phyloP scores from a whole-genome alignment of 2,329 filamentous ascomycete genomes.

The Coniochaeta ligniaria region DNA sequence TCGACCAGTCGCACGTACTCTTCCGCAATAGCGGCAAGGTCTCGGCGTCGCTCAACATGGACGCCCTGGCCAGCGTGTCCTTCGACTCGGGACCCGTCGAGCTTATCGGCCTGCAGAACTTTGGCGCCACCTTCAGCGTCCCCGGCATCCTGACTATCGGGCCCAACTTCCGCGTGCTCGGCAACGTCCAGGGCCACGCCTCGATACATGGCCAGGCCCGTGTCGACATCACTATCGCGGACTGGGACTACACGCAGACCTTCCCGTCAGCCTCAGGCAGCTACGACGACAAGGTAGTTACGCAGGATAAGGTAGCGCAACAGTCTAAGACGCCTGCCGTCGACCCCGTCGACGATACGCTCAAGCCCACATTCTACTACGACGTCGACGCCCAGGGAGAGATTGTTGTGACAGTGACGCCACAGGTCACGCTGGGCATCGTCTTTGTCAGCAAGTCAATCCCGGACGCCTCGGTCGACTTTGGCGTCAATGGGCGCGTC shows the following conservation, averaged over 20 bases:
- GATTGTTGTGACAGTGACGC: too few relatives aligned
- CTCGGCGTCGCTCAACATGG: too few relatives aligned
- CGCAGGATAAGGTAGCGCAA: too few relatives aligned
- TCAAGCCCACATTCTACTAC: not conserved
- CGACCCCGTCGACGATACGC: too few relatives aligned
- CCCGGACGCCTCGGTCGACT: not conserved
- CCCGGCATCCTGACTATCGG: conserved; percentile 13
- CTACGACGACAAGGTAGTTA: too few relatives aligned
- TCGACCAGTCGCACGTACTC: too few relatives aligned
- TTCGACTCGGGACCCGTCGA: conserved; percentile 3
- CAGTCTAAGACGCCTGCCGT: too few relatives aligned
- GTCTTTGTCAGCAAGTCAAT: not conserved
- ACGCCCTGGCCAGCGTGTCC: too few relatives aligned
- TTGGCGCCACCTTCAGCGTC: conserved; percentile 9
- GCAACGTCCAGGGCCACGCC: not conserved
- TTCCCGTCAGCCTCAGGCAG: too few relatives aligned
- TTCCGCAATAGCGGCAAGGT: too few relatives aligned
- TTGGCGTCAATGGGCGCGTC: not conserved
- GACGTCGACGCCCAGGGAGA: not conserved
- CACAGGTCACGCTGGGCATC: not conserved
- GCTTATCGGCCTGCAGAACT: conserved; percentile 4
- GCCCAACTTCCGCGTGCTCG: conserved; percentile 6
- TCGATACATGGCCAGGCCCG: not conserved
- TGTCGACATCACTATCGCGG: not conserved
- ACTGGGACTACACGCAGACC: not conserved